These are phyloP conservation scores for Hebeloma cylindrosporum DNA, from an alignment of 768 basidiomycete species.

Conservation along the genomic window DNA sequence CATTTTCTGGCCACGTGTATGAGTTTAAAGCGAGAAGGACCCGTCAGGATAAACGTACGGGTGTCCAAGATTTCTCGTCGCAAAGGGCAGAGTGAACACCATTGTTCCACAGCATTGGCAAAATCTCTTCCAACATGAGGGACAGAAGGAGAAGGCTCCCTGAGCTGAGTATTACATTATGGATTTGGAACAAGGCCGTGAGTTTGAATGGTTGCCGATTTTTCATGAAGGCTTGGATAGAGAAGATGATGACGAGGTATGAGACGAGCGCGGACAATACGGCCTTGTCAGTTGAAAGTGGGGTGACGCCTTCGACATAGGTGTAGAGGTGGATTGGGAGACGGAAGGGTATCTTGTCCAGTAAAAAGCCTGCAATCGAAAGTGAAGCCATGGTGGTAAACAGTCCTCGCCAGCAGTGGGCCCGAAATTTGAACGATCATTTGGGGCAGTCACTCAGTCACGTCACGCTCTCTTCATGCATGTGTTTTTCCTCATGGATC, in stretches of 20 bases:
- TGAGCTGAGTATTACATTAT: constrained; percentile 85
- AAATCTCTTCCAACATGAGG: constrained; percentile 91
- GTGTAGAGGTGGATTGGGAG: constrained; percentile 56
- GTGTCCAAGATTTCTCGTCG: constrained; percentile 75
- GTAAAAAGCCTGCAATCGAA: constrained; percentile 72
- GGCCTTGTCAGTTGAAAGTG: constrained; percentile 76
- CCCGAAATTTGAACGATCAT: constrained; percentile 31
- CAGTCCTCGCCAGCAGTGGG: constrained; percentile 24
- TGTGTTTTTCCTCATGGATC: constrained; percentile 18
- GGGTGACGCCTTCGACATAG: constrained; percentile 76
- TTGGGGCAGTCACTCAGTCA: constrained; percentile 29
- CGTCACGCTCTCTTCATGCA: constrained; percentile 14
- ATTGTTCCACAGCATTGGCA: constrained; percentile 72
- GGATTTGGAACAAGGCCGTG: constrained; percentile 80
- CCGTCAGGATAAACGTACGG: constrained; percentile 51
- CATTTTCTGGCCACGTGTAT: constrained; percentile 55
- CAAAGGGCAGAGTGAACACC: constrained; percentile 82
- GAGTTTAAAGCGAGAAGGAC: constrained; percentile 9
- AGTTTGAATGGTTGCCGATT: constrained; percentile 71
- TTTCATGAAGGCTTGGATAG: constrained; percentile 83
- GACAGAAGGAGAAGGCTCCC: constrained; percentile 83
- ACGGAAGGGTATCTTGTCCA: constrained; percentile 54
- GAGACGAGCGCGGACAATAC: constrained; percentile 69
- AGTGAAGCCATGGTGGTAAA: constrained; percentile 65
- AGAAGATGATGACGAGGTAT: constrained; percentile 90